Base-by-base conservation (phyloP, 208 protist species). In the Crithidia brevicula region DNA sequence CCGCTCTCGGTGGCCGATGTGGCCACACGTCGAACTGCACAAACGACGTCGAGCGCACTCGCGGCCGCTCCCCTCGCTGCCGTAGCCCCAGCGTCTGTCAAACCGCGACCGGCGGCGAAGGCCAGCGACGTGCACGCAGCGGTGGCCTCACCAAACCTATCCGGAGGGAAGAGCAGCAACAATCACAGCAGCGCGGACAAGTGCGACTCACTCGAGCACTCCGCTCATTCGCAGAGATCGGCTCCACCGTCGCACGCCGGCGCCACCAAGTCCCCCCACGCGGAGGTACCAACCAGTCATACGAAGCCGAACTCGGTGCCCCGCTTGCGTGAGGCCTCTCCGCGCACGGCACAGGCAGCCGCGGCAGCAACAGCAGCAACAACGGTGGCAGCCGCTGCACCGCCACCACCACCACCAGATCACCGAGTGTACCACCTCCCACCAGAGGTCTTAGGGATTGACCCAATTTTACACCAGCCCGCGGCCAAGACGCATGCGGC, bases 341-440 rank as follows among this genome's bases (percentile, higher is more conserved):
- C 59, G 45, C 59, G 59, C 3, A 45, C 46, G 25, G 30, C 51
- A 34, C 62, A 54, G 18, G 51, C 62, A 42, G 50, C 51, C 25
- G 51, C 50, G 0, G 27, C 49, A 28, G 25, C 42, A 4, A 13
- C 56, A 3, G 5, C 54, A 15, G 13, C 47, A 20, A 13, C 60
- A 33, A 18, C 36, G 22, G 43, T 22, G 18, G n/a, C n/a, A 1
- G 13, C 54, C 10, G 8, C 28, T 4, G 31, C 25, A 3, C 16
- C 52, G 8, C 22, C 45, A 22, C 20, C 58, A 28, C 28, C 33
- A 25, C 38, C 42, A 25, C 28, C 68, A 3, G 38, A 49, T 5
- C 53, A 20, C 51, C 33, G 13, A 7, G 60, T 68, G 9, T 74
- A 68, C 47, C 59, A 57, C 22, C 68, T 68, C 11, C 23, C 53